Conservation (phyloP, 441 rosid genomes). For the Syzygium syzygioides region DNA sequence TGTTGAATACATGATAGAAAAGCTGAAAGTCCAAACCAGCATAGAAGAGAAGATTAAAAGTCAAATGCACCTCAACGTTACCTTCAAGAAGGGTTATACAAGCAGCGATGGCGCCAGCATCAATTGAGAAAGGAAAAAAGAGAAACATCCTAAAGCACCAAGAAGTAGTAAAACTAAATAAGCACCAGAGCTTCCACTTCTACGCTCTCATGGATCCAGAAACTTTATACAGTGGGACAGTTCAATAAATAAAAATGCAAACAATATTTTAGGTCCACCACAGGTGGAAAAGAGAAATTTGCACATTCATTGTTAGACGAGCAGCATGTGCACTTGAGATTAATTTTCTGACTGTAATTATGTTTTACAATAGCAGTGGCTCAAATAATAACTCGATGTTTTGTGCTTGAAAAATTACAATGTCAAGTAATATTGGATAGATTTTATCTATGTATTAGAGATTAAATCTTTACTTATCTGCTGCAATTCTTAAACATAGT, state of each 20-base stretch:
- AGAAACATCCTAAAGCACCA: not conserved
- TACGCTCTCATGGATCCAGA: not conserved
- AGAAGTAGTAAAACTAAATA: not conserved
- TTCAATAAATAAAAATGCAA: not conserved
- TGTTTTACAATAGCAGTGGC: not conserved
- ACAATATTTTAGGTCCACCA: not conserved
- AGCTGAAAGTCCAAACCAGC: slow-evolving; percentile 31
- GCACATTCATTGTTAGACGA: not conserved
- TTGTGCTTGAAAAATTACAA: not conserved
- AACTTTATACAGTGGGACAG: not conserved
- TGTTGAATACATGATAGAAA: slow-evolving; percentile 65
- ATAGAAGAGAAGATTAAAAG: not conserved
- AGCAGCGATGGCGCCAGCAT: not conserved
- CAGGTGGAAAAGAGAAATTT: not conserved
- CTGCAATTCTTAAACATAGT: not conserved
- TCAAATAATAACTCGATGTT: not conserved
- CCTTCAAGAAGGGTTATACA: not conserved
- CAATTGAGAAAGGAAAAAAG: not conserved
- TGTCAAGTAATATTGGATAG: not conserved
- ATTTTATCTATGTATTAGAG: not conserved
- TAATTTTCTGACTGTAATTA: not conserved
- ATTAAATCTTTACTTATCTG: not conserved
- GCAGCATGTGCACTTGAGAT: not conserved
- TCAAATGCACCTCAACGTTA: not conserved
- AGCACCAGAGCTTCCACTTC: not conserved